Percentiles rank a stretch among this genome's conserved stretches.
Evolutionary conservation across 768 basidiomycete species (phyloP).

Genomic region (Podaxis sp.): DNA sequence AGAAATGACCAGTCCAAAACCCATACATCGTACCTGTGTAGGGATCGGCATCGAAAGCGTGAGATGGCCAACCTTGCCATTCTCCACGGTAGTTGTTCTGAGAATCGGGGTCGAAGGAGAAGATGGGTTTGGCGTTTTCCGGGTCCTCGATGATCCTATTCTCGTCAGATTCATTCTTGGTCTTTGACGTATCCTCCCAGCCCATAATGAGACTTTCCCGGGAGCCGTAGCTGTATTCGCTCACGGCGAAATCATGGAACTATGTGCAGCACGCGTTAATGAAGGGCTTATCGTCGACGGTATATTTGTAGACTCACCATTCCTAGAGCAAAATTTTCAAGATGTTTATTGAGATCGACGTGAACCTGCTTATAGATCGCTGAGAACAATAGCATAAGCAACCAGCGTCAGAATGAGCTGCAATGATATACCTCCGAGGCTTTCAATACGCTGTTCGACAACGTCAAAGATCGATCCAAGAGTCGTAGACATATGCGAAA

Average conservation of each 20-base stretch:
- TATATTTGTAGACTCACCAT: constrained; percentile 22
- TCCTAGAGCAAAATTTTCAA: constrained; percentile 37
- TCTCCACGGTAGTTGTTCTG: neutral
- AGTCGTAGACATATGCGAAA: constrained; percentile 27
- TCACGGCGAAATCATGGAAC: constrained; percentile 6
- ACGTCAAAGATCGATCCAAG: constrained; percentile 29
- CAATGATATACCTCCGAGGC: constrained; percentile 28
- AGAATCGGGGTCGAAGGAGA: neutral
- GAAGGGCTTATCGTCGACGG: neutral
- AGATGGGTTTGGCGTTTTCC: constrained; percentile 3
- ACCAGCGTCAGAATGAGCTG: neutral
- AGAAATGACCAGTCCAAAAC: constrained; percentile 7
- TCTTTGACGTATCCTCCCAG: neutral
- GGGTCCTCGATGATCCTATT: neutral
- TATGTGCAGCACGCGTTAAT: neutral
- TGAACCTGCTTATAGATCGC: constrained; percentile 37
- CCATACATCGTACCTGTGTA: neutral
- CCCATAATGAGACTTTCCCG: constrained; percentile 3
- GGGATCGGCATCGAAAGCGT: constrained; percentile 5
- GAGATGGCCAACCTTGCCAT: constrained; percentile 1
- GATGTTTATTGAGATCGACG: constrained; percentile 30
- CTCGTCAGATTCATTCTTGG: constrained; percentile 3
- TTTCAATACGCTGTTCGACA: constrained; percentile 31
- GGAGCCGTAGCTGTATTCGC: neutral
- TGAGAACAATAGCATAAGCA: neutral